Conservation (phyloP, 75 land plant species). For the Picea sitchensis region DNA sequence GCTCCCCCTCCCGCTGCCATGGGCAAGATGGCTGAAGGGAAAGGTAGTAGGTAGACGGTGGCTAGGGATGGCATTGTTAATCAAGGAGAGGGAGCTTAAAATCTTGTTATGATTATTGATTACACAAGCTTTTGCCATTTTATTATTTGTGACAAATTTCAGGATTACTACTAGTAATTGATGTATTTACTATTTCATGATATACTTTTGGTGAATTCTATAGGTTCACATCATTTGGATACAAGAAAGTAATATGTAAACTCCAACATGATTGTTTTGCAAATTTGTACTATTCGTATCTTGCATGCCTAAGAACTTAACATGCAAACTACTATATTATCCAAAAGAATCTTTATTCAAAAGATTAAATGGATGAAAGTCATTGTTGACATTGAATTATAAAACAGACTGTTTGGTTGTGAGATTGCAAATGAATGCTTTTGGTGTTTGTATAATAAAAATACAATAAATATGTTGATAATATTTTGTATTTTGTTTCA, state of each 20-base stretch:
- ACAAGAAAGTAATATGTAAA: not conserved
- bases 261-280: not conserved
- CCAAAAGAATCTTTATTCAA: not conserved
- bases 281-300: not conserved
- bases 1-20: no score
- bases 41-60: no score
- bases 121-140: not conserved
- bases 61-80: no score
- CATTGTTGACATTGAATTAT: not conserved
- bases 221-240: not conserved
- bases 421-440: not conserved
- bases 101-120: not conserved
- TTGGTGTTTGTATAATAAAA: not conserved
- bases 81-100: no score
- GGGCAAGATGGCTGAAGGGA: no score
- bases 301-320: not conserved
- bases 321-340: not conserved
- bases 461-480: not conserved
- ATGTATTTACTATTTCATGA: not conserved
- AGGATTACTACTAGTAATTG: not conserved
- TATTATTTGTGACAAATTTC: not conserved
- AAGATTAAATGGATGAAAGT: not conserved
- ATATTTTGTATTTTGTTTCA: conserved; percentile 1
- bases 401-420: not conserved
- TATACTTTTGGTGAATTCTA: not conserved